Conservation (phyloP, 805 yeast genomes). For the Wickerhamiella siamensis region DNA sequence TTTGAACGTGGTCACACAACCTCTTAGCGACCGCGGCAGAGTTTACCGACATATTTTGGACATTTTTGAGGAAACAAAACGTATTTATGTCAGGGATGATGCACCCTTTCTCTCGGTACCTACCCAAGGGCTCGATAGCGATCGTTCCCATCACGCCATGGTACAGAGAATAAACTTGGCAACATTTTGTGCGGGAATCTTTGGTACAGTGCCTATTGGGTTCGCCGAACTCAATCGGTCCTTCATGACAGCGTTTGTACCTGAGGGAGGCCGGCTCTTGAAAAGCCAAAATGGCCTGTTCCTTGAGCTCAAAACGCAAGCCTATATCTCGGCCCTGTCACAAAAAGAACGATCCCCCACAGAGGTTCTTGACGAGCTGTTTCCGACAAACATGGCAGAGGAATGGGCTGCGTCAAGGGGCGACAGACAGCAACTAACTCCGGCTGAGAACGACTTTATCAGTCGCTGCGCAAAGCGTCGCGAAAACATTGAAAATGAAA, state of each 20-base stretch:
- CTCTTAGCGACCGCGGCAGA: conserved; percentile 47
- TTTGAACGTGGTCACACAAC: conserved; percentile 50
- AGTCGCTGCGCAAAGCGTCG: conserved; percentile 59
- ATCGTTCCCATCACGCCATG: conserved; percentile 35
- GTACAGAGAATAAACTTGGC: conserved; percentile 76
- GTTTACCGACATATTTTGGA: conserved; percentile 53
- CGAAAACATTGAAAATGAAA: conserved; percentile 36
- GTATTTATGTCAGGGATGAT: conserved; percentile 32
- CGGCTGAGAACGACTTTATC: conserved; percentile 69
- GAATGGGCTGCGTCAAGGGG: conserved; percentile 20
- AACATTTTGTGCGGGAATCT: conserved; percentile 72
- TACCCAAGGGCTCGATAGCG: conserved; percentile 10
- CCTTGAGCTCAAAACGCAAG: conserved; percentile 87
- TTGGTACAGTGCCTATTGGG: conserved; percentile 76
- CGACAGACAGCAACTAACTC: conserved; percentile 34
- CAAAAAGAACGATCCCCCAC: conserved; percentile 41
- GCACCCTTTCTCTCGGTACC: conserved; percentile 13
- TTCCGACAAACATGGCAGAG: conserved; percentile 47
- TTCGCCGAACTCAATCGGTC: conserved; percentile 73
- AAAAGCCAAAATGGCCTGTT: conserved; percentile 70
- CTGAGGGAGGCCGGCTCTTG: conserved; percentile 46
- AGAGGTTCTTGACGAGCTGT: conserved; percentile 59
- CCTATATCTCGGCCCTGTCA: conserved; percentile 76
- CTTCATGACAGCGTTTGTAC: conserved; percentile 78
- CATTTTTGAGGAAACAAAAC: conserved; percentile 62